These are phyloP conservation scores for Cucurbita ficifolia DNA, from an alignment of 306 rosid genomes.

Conservation along the genomic window DNA sequence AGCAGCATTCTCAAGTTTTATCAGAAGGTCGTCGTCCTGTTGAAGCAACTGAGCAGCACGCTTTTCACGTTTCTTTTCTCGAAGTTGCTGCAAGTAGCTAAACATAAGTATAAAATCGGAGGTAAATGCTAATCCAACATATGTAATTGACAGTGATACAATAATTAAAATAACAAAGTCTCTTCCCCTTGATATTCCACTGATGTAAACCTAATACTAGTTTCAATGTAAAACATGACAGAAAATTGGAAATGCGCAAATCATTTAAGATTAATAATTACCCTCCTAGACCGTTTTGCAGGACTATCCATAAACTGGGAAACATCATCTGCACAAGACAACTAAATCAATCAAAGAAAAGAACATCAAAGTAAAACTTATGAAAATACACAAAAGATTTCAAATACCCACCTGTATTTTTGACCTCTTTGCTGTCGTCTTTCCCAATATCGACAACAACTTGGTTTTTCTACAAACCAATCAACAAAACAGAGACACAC, in stretches of 20 bases:
- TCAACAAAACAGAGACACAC: not conserved
- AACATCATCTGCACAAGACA: conserved; percentile 30
- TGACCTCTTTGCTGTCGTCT: conserved; percentile 25
- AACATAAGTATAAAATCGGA: not conserved
- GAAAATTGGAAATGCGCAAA: not conserved
- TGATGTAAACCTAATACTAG: not conserved
- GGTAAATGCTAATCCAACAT: not conserved
- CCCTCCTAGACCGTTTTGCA: conserved; percentile 53
- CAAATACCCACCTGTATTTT: conserved; percentile 32
- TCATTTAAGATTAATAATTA: conserved; percentile 17
- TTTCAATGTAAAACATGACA: not conserved
- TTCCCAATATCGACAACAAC: conserved; percentile 26
- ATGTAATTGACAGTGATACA: not conserved
- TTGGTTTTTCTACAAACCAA: conserved; percentile 24
- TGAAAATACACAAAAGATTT: not conserved
- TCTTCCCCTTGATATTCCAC: not conserved
- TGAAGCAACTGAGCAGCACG: conserved; percentile 60
- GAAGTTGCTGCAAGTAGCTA: conserved; percentile 48
- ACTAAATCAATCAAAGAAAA: conserved; percentile 9
- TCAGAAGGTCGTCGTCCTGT: conserved; percentile 39
- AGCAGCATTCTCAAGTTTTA: conserved; percentile 76
- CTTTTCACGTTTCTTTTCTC: conserved; percentile 52
- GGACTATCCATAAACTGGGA: conserved; percentile 29
- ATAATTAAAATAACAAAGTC: not conserved
- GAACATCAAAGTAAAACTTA: conserved; percentile 7